phyloP scores from a whole-genome alignment of 2,329 filamentous ascomycete genomes.

The Fonsecaea erecta region DNA sequence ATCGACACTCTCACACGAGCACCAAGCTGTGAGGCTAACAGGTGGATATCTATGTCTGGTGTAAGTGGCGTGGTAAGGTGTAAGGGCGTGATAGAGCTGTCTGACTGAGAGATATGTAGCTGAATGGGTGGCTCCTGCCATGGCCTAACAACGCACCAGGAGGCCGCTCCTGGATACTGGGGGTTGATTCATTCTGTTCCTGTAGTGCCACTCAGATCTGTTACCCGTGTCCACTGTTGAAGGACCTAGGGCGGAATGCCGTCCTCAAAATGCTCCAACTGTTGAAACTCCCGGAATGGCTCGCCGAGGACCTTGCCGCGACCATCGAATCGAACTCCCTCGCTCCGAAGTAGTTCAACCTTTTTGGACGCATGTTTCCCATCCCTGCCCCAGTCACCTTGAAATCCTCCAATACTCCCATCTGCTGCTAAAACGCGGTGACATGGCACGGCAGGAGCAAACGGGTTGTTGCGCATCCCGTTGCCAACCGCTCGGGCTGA shows the following conservation, averaged over 20 bases:
- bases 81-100: too few relatives aligned
- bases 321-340: constrained; percentile 53
- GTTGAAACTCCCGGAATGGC: constrained; percentile 32
- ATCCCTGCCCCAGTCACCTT: constrained; percentile 55
- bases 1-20: background rate
- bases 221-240: too few relatives aligned
- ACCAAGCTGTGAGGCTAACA: too few relatives aligned
- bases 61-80: too few relatives aligned
- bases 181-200: too few relatives aligned
- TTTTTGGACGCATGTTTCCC: constrained; percentile 50
- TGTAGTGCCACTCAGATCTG: background rate
- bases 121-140: too few relatives aligned
- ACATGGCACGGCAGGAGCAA: constrained; percentile 80
- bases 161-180: too few relatives aligned
- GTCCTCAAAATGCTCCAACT: constrained; percentile 10
- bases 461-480: constrained; percentile 76
- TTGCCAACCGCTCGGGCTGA: constrained; percentile 79
- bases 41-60: too few relatives aligned
- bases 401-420: constrained; percentile 61
- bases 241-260: too few relatives aligned
- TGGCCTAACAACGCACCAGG: too few relatives aligned
- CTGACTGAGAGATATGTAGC: too few relatives aligned
- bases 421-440: constrained; percentile 78
- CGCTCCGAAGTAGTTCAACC: constrained; percentile 47
- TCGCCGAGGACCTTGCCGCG: constrained; percentile 49